Conservation (phyloP, 495 filamentous ascomycete species). For the Trichoderma gamsii region DNA sequence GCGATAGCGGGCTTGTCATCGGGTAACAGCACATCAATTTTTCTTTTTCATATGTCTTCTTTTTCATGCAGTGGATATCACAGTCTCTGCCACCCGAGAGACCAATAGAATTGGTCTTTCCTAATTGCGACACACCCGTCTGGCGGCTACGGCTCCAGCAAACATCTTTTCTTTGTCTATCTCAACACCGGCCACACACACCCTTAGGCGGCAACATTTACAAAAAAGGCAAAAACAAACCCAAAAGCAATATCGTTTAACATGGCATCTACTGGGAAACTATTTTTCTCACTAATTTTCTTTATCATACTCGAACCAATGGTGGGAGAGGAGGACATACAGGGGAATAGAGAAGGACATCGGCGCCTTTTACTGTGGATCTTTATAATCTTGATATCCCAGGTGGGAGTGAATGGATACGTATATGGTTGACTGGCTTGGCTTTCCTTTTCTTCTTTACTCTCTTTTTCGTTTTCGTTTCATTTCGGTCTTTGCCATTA, state of each 20-base stretch:
- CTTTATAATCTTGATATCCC: conserved; percentile 12
- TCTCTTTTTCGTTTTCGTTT: neutral
- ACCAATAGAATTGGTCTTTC: neutral
- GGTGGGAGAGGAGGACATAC: conserved; percentile 9
- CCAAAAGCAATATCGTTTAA: neutral
- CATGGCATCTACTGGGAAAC: neutral
- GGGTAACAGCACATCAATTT: neutral
- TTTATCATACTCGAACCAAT: neutral
- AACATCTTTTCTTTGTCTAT: neutral
- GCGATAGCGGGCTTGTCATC: neutral
- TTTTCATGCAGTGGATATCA: neutral
- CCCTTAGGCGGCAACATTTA: neutral
- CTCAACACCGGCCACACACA: neutral
- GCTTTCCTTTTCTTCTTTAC: neutral
- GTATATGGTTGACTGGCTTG: conserved; percentile 6
- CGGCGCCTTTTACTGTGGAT: conserved; percentile 11
- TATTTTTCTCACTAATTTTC: neutral
- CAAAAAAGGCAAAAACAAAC: neutral
- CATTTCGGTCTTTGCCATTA: neutral
- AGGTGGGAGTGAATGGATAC: conserved; percentile 11
- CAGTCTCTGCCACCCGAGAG: neutral
- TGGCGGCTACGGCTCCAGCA: neutral
- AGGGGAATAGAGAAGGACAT: neutral
- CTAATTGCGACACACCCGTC: neutral
- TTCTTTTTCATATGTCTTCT: neutral